Percentiles rank a stretch among this genome's conserved stretches.
These are phyloP conservation scores for Aspergillus unguis DNA, from an alignment of 2,329 filamentous ascomycete genomes.

Conservation along the genomic window DNA sequence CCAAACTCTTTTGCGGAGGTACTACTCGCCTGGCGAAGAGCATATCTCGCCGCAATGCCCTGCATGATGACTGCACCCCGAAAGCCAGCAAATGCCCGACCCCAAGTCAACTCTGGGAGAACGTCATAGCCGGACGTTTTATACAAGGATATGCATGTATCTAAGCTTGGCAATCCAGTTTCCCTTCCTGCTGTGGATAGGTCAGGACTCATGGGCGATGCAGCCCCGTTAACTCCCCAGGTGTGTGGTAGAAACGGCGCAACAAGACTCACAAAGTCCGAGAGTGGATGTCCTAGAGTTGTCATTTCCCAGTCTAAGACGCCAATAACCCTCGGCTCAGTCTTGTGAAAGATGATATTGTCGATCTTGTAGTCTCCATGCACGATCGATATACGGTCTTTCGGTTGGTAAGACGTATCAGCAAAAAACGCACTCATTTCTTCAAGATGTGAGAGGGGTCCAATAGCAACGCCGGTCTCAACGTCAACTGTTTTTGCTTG, in stretches of 20 bases:
- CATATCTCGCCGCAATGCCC: slow-evolving; percentile 87
- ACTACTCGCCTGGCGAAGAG: slow-evolving; percentile 82
- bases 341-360: slow-evolving; percentile 84
- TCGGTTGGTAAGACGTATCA: slow-evolving; percentile 57
- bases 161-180: slow-evolving; percentile 52
- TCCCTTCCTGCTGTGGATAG: slow-evolving; percentile 29
- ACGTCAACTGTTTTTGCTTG: slow-evolving; percentile 73
- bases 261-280: not conserved
- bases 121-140: slow-evolving; percentile 71
- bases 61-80: slow-evolving; percentile 66
- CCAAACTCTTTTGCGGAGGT: slow-evolving; percentile 71
- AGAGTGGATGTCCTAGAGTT: not conserved
- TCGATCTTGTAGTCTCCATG: slow-evolving; percentile 98
- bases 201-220: slow-evolving; percentile 35
- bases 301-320: not conserved
- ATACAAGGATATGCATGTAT: slow-evolving; percentile 65
- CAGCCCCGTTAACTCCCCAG: not conserved
- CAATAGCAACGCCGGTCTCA: slow-evolving; percentile 73
- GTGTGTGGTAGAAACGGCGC: not conserved
- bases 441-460: slow-evolving; percentile 76
- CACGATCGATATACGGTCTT: slow-evolving; percentile 73
- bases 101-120: slow-evolving; percentile 56
- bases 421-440: slow-evolving; percentile 75
- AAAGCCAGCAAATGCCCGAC: slow-evolving; percentile 61
- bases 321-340: slow-evolving; percentile 66